Base-by-base conservation (phyloP, 352 stramenopile genomes). In the Phytophthora crassamura region DNA sequence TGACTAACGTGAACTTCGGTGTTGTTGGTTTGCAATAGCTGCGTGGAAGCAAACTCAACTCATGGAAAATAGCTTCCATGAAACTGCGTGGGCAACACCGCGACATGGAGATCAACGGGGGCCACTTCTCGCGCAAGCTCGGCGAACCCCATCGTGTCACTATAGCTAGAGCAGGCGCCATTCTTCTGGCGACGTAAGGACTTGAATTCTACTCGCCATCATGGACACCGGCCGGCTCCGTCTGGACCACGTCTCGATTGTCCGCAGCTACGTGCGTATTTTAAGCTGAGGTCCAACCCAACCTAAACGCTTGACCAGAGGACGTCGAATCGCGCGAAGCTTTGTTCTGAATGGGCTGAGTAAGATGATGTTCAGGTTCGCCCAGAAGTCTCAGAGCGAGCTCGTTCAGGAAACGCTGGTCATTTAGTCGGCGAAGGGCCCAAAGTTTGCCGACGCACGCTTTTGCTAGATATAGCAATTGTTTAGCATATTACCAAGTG, bases 351-450 rank as follows among this genome's bases (percentile, higher is more conserved):
- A 43, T 16, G 49, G 41, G n/a, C 59, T 67, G 12, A 60, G 41
- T 42, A 67, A 67, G 33, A 61, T 67, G 59, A 67, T 67, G 59
- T 67, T 39, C 28, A 50, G 59, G 5, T 67, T 33, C n/a, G 50
- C 49, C 35, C 50, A 43, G 11, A 67, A 55, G 34, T 61, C 59
- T 2, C 59, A 67, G 61, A 50, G 34, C 28, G 49, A 61, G 12
- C 41, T 67, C 16, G 51, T 61, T 14, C 59, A 67, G 43, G 38
- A 65, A 16, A 33, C 41, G 5, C 25, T 67, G 5, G 33, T 51
- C 25, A 20, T 61, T 41, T 67, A 61, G 33, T n/a, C n/a, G n/a
- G n/a, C n/a, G n/a, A n/a, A n/a, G n/a, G n/a, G n/a, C n/a, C n/a
- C n/a, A n/a, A n/a, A n/a, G n/a, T n/a, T n/a, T n/a, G n/a, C n/a